phyloP scores from a whole-genome alignment of 305 asterid species.

The Solanum hybrid region DNA sequence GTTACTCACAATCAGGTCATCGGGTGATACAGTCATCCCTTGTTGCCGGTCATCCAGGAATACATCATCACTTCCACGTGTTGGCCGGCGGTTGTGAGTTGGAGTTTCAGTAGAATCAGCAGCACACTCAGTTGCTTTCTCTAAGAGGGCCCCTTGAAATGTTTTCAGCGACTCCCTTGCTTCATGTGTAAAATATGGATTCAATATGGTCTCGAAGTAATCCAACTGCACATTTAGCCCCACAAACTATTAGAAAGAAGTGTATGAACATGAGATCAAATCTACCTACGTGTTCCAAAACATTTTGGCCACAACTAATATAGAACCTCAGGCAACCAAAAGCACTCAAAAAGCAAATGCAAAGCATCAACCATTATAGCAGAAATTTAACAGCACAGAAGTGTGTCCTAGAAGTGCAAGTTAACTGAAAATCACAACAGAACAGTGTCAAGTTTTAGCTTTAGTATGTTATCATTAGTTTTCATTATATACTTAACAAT shows the following conservation, averaged over 20 bases:
- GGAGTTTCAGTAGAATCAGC: constrained; percentile 77
- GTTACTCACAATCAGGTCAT: constrained; percentile 82
- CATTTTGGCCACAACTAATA: background rate
- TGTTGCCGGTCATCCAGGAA: constrained; percentile 76
- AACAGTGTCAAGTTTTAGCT: background rate
- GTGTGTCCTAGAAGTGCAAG: background rate
- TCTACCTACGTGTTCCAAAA: background rate
- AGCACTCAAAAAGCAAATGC: background rate
- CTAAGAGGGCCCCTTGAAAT: constrained; percentile 81
- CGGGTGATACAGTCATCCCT: constrained; percentile 71
- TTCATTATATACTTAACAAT: background rate
- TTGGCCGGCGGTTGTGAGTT: constrained; percentile 80
- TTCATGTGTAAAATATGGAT: constrained; percentile 85
- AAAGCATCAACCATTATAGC: background rate
- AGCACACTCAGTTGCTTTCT: constrained; percentile 74
- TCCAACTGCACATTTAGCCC: constrained; percentile 67
- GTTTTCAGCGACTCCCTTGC: constrained; percentile 94
- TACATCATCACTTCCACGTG: constrained; percentile 90
- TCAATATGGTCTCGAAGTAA: constrained; percentile 90
- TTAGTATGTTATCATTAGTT: background rate
- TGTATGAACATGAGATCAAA: background rate
- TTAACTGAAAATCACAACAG: background rate
- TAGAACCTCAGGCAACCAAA: background rate
- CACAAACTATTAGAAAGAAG: constrained; percentile 9
- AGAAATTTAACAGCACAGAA: background rate